Base-by-base conservation (phyloP, 1,139 yeast genomes). In the Suhomyces terraborum region DNA sequence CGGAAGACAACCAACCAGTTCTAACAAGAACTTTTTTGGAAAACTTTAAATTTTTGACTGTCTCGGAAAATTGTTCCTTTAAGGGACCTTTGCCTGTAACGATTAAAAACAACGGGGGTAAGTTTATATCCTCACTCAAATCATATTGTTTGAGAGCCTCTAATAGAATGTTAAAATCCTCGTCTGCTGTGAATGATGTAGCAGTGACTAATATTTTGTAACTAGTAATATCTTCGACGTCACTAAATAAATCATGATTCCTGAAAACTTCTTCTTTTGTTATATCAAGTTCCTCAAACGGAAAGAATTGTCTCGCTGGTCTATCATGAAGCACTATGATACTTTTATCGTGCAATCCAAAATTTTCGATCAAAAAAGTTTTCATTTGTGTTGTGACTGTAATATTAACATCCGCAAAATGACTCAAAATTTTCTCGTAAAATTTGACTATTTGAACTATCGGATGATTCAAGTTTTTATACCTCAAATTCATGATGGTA, bases 61-160 rank as follows among this genome's bases (percentile, higher is more conserved):
- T 65, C n/a, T 68, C 54, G 5, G 77, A 56, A 50, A 80, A 84
- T 4, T 70, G 56, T 2, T 59, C 50, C 48, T 79, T 79, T 64
- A 87, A 58, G 0, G 98, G 98, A 0, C 99, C 99, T 58, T 91
- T 93, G 0, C 99, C 99, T 0, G 99, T 94, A 17, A 94, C 84
- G 17, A 91, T 66, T 40, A 88, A 77, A 26, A 80, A 62, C 1
- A 93, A 53, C 3, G 75, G 75, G 1, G 87, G 84, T 3, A 70
- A 52, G 0, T 48, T 38, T 38, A 41, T 32, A 3, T 30, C 27
- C 6, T 36, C 30, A 3, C 54, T 35, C 8, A 23, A 28, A n/a
- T 35, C 61, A 52, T 88, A 84, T 12, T 61, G 49, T 40, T 75
- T 73, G 43, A 93, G 68, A 0, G 96, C 89, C 13, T 82, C 79